A percentile compares a stretch with the other conserved stretches of the same genome.
phyloP scores from a whole-genome alignment of 768 basidiomycete genomes.

The Coprinopsis sp. region DNA sequence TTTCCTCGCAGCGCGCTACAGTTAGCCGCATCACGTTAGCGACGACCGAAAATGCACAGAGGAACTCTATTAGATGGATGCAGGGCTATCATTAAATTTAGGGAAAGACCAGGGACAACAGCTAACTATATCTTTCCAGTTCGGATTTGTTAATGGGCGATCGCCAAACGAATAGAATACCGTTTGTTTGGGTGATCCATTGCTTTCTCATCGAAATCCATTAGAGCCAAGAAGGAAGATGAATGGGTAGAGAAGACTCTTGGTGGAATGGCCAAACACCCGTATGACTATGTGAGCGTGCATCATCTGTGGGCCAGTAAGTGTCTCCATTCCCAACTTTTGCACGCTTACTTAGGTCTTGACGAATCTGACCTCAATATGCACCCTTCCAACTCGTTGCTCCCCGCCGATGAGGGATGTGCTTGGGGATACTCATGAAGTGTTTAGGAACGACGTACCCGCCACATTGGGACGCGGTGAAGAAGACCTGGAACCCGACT shows the following conservation, averaged over 20 bases:
- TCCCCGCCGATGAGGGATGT: conserved; percentile 57
- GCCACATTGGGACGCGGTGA: conserved; percentile 44
- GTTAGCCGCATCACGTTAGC: no score
- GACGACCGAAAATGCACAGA: no score
- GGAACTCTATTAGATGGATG: no score
- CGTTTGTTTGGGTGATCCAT: conserved; percentile 26
- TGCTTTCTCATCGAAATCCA: conserved; percentile 40
- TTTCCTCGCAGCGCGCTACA: no score
- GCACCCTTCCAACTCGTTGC: conserved; percentile 79
- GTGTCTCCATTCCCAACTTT: conserved; percentile 18
- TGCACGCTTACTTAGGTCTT: conserved; percentile 35
- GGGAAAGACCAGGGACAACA: neutral
- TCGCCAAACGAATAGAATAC: conserved; percentile 29
- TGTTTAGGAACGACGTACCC: conserved; percentile 43
- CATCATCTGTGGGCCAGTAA: conserved; percentile 54
- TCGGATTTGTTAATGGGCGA: conserved; percentile 49
- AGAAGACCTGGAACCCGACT: conserved; percentile 28
- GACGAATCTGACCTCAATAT: conserved; percentile 73
- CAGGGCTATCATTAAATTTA: no score
- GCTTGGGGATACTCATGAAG: conserved; percentile 49
- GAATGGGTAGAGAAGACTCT: conserved; percentile 44
- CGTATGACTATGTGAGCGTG: conserved; percentile 39
- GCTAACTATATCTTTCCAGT: conserved; percentile 22
- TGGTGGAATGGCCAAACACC: conserved; percentile 54
- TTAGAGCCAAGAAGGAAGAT: conserved; percentile 29